phyloP scores from a whole-genome alignment of 192 early-diverging fungal species.

The Cetraspora pellucida region DNA sequence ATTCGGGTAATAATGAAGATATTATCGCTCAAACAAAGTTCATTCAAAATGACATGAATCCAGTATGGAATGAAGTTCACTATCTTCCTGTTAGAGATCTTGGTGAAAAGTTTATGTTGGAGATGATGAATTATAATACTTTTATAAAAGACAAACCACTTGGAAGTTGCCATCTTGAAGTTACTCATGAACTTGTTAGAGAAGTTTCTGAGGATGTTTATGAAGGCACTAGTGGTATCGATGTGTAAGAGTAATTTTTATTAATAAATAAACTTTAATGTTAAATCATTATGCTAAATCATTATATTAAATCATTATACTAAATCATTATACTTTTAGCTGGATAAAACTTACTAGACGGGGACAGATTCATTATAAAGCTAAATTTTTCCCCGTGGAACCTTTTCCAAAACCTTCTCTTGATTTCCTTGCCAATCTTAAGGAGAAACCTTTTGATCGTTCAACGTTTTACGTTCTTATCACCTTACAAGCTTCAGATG shows the following conservation, averaged over 20 bases:
- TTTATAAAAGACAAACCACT: constrained; percentile 81
- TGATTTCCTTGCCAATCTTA: constrained; percentile 37
- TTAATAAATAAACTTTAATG: background rate
- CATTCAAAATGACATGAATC: constrained; percentile 82
- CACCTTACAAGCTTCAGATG: constrained; percentile 23
- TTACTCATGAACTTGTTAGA: constrained; percentile 62
- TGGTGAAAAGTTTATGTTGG: constrained; percentile 72
- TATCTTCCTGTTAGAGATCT: constrained; percentile 82
- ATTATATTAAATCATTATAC: background rate
- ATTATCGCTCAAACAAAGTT: constrained; percentile 73
- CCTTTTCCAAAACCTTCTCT: background rate
- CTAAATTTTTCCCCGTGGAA: constrained; percentile 41
- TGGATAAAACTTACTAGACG: constrained; percentile 34
- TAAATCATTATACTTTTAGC: constrained; percentile 26
- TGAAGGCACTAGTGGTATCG: constrained; percentile 35
- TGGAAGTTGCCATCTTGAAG: constrained; percentile 66
- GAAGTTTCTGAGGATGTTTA: constrained; percentile 46
- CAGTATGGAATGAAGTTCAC: constrained; percentile 89
- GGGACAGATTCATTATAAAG: constrained; percentile 44
- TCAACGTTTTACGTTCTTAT: constrained; percentile 5
- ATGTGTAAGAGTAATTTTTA: constrained; percentile 34
- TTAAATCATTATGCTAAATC: too few species aligned
- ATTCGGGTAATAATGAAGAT: constrained; percentile 29
- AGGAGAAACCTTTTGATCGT: constrained; percentile 26
- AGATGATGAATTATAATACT: constrained; percentile 88